These are phyloP conservation scores for Saitozyma sp. DNA, from an alignment of 768 basidiomycete genomes.

Conservation along the genomic window DNA sequence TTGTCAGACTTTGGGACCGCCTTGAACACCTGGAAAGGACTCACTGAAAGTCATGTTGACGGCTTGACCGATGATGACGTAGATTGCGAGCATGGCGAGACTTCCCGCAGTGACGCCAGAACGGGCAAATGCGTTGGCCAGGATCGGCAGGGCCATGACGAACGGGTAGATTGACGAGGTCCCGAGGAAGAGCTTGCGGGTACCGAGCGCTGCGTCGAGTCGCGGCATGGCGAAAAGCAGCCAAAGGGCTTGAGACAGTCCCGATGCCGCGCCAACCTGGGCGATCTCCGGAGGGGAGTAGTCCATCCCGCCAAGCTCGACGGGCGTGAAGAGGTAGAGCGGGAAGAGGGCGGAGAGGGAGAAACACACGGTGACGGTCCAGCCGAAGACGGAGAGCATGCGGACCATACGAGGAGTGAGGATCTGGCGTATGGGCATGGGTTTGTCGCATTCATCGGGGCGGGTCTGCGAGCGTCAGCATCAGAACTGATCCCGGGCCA, in stretches of 20 bases:
- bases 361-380: constrained; percentile 22
- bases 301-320: constrained; percentile 19
- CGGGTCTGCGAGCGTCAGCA: constrained; percentile 15
- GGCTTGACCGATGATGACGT: constrained; percentile 19
- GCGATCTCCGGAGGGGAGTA: constrained; percentile 24
- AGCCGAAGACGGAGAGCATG: constrained; percentile 20
- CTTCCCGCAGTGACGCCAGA: constrained; percentile 1
- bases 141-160: constrained; percentile 16
- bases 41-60: constrained; percentile 19
- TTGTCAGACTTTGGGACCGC: too few relatives aligned
- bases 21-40: too few relatives aligned
- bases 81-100: constrained; percentile 9
- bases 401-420: constrained; percentile 14
- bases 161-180: constrained; percentile 17
- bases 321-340: constrained; percentile 27
- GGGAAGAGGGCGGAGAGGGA: constrained; percentile 16
- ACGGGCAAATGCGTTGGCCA: constrained; percentile 22
- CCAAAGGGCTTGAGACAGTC: constrained; percentile 26
- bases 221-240: constrained; percentile 22
- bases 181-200: constrained; percentile 15
- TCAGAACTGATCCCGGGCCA: not conserved
- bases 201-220: constrained; percentile 22
- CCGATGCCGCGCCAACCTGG: constrained; percentile 10
- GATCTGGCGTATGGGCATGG: constrained; percentile 12
- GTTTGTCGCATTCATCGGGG: constrained; percentile 23